Evolutionary conservation across 1,139 yeast species (phyloP).

Genomic region (Saccharomycopsis hybrid): DNA sequence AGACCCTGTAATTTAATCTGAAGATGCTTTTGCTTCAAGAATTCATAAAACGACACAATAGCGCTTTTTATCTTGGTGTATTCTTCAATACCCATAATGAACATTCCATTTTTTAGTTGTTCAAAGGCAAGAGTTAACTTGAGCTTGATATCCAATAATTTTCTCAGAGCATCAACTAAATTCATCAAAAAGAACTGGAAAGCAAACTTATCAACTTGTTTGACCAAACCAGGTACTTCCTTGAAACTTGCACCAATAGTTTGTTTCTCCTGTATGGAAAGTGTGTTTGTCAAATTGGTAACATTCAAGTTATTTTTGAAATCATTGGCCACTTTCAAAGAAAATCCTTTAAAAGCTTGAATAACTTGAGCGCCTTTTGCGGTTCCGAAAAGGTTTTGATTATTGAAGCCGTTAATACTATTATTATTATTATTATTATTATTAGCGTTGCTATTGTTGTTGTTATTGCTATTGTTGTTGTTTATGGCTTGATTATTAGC

Average conservation of each 20-base stretch:
- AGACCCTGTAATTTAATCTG: conserved; percentile 1
- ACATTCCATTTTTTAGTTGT: conserved; percentile 7
- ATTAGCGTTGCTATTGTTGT: neutral
- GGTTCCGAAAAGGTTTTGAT: neutral
- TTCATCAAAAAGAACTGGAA: conserved; percentile 13
- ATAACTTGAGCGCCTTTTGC: conserved; percentile 8
- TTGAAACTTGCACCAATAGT: conserved; percentile 7
- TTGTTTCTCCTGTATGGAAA: conserved; percentile 10
- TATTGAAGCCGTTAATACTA: neutral
- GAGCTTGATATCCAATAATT: conserved; percentile 10
- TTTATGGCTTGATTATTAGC: neutral
- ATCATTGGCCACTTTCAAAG: conserved; percentile 5
- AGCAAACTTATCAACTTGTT: conserved; percentile 12
- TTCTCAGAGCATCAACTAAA: conserved; percentile 3
- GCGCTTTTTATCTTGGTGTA: conserved; percentile 4
- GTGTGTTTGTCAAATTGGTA: conserved; percentile 9
- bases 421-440: conserved; percentile 3
- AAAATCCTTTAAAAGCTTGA: conserved; percentile 3
- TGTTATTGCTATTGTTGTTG: conserved; percentile 7
- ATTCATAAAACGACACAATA: conserved; percentile 3
- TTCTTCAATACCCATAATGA: conserved; percentile 10
- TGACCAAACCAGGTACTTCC: conserved; percentile 7
- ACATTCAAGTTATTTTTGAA: conserved; percentile 7
- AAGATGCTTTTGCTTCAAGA: conserved; percentile 4
- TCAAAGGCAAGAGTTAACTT: conserved; percentile 10